Conservation (phyloP, 768 basidiomycete species). For the Pluteus cervinus region DNA sequence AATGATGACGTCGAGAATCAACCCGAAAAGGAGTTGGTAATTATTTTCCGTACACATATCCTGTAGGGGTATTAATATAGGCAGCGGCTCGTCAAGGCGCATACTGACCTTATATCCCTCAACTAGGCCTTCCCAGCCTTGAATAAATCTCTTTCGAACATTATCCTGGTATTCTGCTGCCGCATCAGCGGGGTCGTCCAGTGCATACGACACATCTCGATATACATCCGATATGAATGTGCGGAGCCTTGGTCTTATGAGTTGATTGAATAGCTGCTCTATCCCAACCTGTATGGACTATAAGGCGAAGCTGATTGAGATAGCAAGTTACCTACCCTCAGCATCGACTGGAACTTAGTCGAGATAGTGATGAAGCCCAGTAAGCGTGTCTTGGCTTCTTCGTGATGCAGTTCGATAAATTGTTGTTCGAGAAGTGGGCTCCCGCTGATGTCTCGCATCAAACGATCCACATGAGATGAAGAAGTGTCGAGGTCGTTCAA, state of each 20-base stretch:
- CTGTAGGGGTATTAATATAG: conserved; percentile 30
- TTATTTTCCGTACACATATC: conserved; percentile 85
- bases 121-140: conserved; percentile 78
- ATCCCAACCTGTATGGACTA: conserved; percentile 55
- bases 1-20: conserved; percentile 84
- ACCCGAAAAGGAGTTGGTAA: conserved; percentile 78
- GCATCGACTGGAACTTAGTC: conserved; percentile 62
- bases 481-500: conserved; percentile 96
- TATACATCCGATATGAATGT: conserved; percentile 83
- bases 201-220: conserved; percentile 80
- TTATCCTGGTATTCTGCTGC: conserved; percentile 81
- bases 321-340: conserved; percentile 48
- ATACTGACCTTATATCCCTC: conserved; percentile 78
- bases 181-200: conserved; percentile 86
- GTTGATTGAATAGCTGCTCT: conserved; percentile 94
- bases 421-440: conserved; percentile 57
- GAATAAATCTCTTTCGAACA: conserved; percentile 85
- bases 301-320: background rate
- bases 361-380: conserved; percentile 43
- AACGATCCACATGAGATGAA: conserved; percentile 79
- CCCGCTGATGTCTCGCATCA: conserved; percentile 58
- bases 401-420: conserved; percentile 56
- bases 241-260: conserved; percentile 82
- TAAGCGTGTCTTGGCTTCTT: conserved; percentile 40
- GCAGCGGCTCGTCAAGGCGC: background rate